These are phyloP conservation scores for Stagonosporopsis tanaceti DNA, from an alignment of 2,329 filamentous ascomycete genomes.

Conservation along the genomic window DNA sequence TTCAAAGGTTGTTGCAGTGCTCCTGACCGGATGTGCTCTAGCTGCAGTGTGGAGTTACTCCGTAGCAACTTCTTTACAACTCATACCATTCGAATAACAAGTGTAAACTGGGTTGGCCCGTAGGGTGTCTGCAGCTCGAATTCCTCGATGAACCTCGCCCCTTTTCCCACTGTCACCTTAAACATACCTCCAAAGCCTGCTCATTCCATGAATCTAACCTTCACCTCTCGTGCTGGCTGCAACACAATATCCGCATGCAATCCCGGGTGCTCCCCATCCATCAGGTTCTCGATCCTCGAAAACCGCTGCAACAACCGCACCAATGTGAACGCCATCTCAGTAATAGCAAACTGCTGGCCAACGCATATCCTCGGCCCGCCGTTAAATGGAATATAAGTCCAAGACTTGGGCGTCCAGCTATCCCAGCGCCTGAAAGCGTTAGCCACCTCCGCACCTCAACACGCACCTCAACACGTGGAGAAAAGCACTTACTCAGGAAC, in stretches of 20 bases:
- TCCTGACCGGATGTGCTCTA: no score
- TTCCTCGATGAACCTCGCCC: no score
- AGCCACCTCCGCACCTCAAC: not conserved
- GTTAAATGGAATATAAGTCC: constrained; percentile 60
- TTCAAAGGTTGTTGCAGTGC: no score
- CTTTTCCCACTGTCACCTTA: not conserved
- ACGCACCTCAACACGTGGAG: not conserved
- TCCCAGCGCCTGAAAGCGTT: constrained; percentile 52
- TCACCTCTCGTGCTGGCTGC: constrained; percentile 53
- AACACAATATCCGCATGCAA: constrained; percentile 59
- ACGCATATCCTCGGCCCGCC: constrained; percentile 60
- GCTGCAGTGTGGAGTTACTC: no score
- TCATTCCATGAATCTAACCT: constrained; percentile 32
- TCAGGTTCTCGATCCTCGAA: constrained; percentile 52
- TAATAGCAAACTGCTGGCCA: constrained; percentile 61
- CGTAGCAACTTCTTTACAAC: no score
- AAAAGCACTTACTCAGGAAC: constrained; percentile 51
- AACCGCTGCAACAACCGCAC: constrained; percentile 57
- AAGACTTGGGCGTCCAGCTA: constrained; percentile 58
- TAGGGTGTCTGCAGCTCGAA: not conserved
- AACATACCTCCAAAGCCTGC: no score
- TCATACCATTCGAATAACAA: not conserved
- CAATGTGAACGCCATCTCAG: constrained; percentile 59
- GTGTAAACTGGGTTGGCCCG: not conserved
- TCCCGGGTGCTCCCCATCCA: constrained; percentile 47